Conservation (phyloP, 768 basidiomycete genomes). For the Boletus pseudo-olivaceus region DNA sequence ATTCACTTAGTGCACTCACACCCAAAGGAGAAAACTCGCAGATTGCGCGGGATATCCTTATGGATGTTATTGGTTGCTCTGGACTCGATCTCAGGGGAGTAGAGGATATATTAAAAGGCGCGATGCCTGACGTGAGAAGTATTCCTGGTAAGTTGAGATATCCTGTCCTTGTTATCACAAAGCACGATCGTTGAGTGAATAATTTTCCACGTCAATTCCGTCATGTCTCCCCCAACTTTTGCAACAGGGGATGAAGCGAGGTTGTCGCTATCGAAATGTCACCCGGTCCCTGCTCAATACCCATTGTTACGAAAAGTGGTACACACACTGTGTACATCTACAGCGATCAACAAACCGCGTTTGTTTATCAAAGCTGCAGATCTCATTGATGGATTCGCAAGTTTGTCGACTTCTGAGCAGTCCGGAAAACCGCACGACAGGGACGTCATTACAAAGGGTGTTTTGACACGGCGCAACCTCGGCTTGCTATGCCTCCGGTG, state of each 20-base stretch:
- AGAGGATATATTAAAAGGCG: constrained; percentile 45
- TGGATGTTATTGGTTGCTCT: constrained; percentile 62
- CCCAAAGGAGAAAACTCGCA: constrained; percentile 60
- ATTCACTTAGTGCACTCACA: constrained; percentile 47
- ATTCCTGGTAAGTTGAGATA: constrained; percentile 24
- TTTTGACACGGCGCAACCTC: constrained; percentile 38
- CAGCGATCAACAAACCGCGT: constrained; percentile 58
- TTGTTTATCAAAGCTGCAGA: constrained; percentile 72
- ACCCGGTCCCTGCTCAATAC: constrained; percentile 47
- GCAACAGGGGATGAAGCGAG: constrained; percentile 48
- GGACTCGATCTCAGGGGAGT: constrained; percentile 59
- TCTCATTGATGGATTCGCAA: constrained; percentile 60
- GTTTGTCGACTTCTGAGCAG: constrained; percentile 36
- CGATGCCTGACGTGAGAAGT: constrained; percentile 17
- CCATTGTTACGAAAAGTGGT: constrained; percentile 42
- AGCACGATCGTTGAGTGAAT: neutral
- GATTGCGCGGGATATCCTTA: constrained; percentile 58
- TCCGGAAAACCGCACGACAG: constrained; percentile 38
- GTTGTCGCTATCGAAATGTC: constrained; percentile 56
- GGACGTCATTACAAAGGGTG: constrained; percentile 66
- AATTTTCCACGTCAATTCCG: neutral
- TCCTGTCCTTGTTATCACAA: neutral
- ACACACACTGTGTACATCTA: constrained; percentile 43
- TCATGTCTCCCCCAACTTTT: neutral
- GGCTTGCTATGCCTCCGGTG: constrained; percentile 58